A percentile compares a stretch with the other conserved stretches of the same genome.
phyloP scores from a whole-genome alignment of 768 basidiomycete species.

The Ramaria sp. region DNA sequence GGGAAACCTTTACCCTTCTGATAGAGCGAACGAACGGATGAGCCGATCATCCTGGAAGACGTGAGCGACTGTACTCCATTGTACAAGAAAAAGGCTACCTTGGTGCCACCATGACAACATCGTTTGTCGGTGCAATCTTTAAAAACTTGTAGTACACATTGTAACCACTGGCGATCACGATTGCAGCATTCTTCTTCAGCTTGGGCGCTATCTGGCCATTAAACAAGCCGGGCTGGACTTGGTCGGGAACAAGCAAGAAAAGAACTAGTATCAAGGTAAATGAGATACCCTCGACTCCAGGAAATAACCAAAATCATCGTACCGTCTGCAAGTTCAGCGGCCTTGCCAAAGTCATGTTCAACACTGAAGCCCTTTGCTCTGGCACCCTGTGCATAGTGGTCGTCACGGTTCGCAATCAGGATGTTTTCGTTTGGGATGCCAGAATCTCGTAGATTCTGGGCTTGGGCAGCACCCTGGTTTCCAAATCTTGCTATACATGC shows the following conservation, averaged over 20 bases:
- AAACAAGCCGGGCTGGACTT: slow-evolving; percentile 53
- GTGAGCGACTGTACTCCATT: background rate
- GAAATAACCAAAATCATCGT: slow-evolving; percentile 6
- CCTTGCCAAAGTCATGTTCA: slow-evolving; percentile 45
- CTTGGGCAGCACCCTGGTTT: slow-evolving; percentile 57
- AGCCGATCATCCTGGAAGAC: slow-evolving; percentile 48
- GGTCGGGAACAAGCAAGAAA: slow-evolving; percentile 54
- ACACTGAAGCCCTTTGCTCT: slow-evolving; percentile 46
- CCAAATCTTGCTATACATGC: slow-evolving; percentile 34
- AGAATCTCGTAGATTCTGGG: slow-evolving; percentile 53
- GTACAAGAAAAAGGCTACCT: slow-evolving; percentile 25
- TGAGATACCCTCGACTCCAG: background rate
- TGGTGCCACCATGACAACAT: slow-evolving; percentile 60
- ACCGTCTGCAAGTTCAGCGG: slow-evolving; percentile 47
- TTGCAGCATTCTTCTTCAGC: slow-evolving; percentile 36
- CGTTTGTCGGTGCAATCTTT: slow-evolving; percentile 39
- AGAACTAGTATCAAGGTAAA: slow-evolving; percentile 28
- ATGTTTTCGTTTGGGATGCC: slow-evolving; percentile 54
- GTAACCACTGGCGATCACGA: slow-evolving; percentile 56
- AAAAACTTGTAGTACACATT: slow-evolving; percentile 54
- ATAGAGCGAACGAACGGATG: slow-evolving; percentile 51
- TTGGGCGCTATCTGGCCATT: slow-evolving; percentile 41
- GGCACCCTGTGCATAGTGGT: slow-evolving; percentile 48
- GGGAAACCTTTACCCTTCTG: slow-evolving; percentile 52
- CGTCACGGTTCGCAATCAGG: slow-evolving; percentile 45